Percentiles rank a stretch among this genome's conserved stretches.
Evolutionary conservation across 2,329 filamentous ascomycete species (phyloP).

Genomic region (Fusarium goolgardi): DNA sequence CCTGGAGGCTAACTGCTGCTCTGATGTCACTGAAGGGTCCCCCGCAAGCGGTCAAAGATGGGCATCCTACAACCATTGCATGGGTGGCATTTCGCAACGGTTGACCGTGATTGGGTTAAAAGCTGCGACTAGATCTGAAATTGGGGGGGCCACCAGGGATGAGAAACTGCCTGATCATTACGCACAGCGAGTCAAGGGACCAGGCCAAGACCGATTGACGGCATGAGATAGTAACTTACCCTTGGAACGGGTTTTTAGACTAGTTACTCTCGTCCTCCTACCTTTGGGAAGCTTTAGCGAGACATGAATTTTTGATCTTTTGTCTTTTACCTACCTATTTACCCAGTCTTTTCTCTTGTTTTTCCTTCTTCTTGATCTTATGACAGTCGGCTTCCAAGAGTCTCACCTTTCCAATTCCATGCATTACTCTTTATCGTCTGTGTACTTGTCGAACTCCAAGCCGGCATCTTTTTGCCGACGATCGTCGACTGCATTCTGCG

Average conservation of each 20-base stretch:
- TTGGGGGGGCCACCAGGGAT: conserved; percentile 14
- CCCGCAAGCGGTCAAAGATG: conserved; percentile 8
- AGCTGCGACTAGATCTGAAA: conserved; percentile 33
- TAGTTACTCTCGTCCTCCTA: conserved; percentile 24
- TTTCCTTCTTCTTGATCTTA: conserved; percentile 3
- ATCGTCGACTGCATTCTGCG: conserved; percentile 4
- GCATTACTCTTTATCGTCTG: conserved; percentile 25
- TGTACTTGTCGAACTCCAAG: conserved; percentile 24
- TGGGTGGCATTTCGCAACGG: conserved; percentile 25
- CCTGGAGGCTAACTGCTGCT: conserved; percentile 18
- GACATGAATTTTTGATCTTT: conserved; percentile 16
- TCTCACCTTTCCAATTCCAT: conserved; percentile 17
- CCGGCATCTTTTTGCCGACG: conserved; percentile 15
- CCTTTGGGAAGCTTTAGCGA: conserved; percentile 23
- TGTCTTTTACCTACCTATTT: conserved; percentile 3
- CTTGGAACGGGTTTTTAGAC: conserved; percentile 34
- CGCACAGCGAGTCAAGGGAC: conserved; percentile 31
- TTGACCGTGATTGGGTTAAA: conserved; percentile 24
- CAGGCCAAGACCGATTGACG: conserved; percentile 16
- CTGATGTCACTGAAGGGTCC: conserved; percentile 38
- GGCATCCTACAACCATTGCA: conserved; percentile 9
- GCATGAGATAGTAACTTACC: conserved; percentile 12
- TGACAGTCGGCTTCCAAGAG: conserved; percentile 3
- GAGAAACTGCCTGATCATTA: conserved; percentile 40
- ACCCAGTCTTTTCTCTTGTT: not conserved